Base-by-base conservation (phyloP, 441 rosid genomes). In the Aleurites moluccanus region DNA sequence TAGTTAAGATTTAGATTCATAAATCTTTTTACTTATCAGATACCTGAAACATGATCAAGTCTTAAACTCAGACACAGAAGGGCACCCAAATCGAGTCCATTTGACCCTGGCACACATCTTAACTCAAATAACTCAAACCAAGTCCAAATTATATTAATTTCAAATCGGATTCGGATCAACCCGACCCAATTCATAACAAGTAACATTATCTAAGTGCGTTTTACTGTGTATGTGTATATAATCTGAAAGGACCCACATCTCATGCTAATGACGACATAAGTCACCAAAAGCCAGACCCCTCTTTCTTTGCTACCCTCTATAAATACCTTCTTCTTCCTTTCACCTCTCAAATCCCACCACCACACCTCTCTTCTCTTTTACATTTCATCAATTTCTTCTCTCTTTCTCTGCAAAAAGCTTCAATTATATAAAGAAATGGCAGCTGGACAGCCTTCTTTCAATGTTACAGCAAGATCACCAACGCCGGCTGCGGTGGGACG, bases 211-310 rank as follows among this genome's bases (percentile, higher is more conserved):
- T 9, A 18, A 49, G 53, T 49, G 53, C 53, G 53, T 49, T 49
- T 49, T 49, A 49, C 53, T 14, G 53, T 49, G 20, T 1, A 5
- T 18, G 9, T 6, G 9, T 38, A 38, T 6, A 38, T 6, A 38
- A 38, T 6, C 40, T 38, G 40, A 38, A 6, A 38, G 64, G 64
- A 76, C 63, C 74, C 81, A 35, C 47, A 9, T 25, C 30, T 20
- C 70, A 49, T 50, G 69, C 63, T 69, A 72, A 71, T 86, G 87
- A 84, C 87, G 83, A 73, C 79, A 80, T 73, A 77, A 75, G 66
- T 71, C 86, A 74, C 79, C 78, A 73, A 28, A 27, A 21, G 0
- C 52, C 57, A 16, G 50, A 60, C 33, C 59, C 67, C 60, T 13
- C n/a, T 10, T 42, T 4, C 13, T 20, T 64, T 65, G 33, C 60